phyloP scores from a whole-genome alignment of 1,139 yeast genomes.

The Diutina catenulata region DNA sequence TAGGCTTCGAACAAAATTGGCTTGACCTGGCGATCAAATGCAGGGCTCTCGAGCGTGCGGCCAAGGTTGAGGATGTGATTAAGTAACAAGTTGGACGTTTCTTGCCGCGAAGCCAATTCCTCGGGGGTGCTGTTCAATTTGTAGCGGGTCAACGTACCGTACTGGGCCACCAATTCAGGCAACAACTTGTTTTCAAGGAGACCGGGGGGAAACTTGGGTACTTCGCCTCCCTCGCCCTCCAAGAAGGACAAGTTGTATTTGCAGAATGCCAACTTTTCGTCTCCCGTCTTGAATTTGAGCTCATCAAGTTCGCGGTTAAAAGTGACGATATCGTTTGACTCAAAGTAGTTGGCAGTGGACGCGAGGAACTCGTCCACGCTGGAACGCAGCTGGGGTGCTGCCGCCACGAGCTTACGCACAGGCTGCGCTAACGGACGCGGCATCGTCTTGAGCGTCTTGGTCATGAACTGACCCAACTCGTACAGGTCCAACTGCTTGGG shows the following conservation, averaged over 20 bases:
- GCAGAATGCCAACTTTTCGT: slow-evolving; percentile 43
- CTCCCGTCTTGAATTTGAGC: slow-evolving; percentile 35
- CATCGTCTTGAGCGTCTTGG: slow-evolving; percentile 20
- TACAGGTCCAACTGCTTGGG: slow-evolving; percentile 50
- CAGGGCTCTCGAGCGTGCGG: slow-evolving; percentile 20
- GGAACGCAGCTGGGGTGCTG: slow-evolving; percentile 27
- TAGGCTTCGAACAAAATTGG: slow-evolving; percentile 59
- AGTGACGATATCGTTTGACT: slow-evolving; percentile 30
- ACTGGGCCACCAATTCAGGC: slow-evolving; percentile 46
- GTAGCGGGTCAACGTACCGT: slow-evolving; percentile 12
- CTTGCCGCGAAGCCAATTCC: slow-evolving; percentile 24
- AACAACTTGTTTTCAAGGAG: slow-evolving; percentile 52
- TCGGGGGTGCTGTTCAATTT: slow-evolving; percentile 16
- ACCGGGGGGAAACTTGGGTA: slow-evolving; percentile 39
- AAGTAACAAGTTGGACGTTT: slow-evolving; percentile 29
- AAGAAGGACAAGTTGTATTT: slow-evolving; percentile 27
- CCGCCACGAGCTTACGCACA: slow-evolving; percentile 15
- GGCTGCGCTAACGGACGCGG: slow-evolving; percentile 10
- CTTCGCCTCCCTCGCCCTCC: slow-evolving; percentile 9
- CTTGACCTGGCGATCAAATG: slow-evolving; percentile 37
- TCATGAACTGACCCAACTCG: slow-evolving; percentile 47
- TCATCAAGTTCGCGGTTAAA: slow-evolving; percentile 41
- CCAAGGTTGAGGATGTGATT: slow-evolving; percentile 37
- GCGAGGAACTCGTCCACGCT: slow-evolving; percentile 38
- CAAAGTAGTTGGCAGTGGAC: slow-evolving; percentile 27